Evolutionary conservation across 2,329 filamentous ascomycete species (phyloP).

Genomic region (Colletotrichum tofieldiae): DNA sequence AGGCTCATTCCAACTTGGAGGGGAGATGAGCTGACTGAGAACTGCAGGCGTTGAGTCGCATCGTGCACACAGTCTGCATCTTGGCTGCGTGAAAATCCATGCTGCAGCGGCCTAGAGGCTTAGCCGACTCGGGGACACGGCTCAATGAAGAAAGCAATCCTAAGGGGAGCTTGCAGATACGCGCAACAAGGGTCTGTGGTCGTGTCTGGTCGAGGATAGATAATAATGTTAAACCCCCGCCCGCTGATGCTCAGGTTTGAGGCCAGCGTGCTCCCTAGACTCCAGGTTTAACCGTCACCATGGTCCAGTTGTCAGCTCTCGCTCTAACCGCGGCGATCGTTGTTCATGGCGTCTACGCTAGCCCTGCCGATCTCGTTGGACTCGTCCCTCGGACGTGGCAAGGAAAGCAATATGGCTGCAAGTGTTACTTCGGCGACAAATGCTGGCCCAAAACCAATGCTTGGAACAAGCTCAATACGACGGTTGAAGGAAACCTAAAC

Average conservation of each 20-base stretch:
- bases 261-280: background rate
- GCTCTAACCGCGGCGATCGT: background rate
- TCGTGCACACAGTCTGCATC: background rate
- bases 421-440: conserved; percentile 49
- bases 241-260: background rate
- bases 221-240: background rate
- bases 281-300: background rate
- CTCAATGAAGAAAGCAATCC: too few species aligned
- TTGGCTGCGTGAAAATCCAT: background rate
- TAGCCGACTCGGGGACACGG: too few species aligned
- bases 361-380: too few species aligned
- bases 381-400: conserved; percentile 44
- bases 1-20: background rate
- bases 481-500: conserved; percentile 54
- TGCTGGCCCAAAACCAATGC: conserved; percentile 50
- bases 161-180: too few species aligned
- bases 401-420: conserved; percentile 50
- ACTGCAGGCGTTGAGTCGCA: background rate
- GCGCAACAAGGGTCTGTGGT: too few species aligned
- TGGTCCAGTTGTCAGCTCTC: conserved; percentile 6
- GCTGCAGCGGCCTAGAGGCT: too few species aligned
- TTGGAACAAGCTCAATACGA: conserved; percentile 51
- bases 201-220: background rate
- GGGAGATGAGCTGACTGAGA: too few species aligned
- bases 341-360: background rate